A percentile compares a stretch with the other conserved stretches of the same genome.
phyloP scores from a whole-genome alignment of 2,329 filamentous ascomycete species.

The Chrysoporthe puriensis region DNA sequence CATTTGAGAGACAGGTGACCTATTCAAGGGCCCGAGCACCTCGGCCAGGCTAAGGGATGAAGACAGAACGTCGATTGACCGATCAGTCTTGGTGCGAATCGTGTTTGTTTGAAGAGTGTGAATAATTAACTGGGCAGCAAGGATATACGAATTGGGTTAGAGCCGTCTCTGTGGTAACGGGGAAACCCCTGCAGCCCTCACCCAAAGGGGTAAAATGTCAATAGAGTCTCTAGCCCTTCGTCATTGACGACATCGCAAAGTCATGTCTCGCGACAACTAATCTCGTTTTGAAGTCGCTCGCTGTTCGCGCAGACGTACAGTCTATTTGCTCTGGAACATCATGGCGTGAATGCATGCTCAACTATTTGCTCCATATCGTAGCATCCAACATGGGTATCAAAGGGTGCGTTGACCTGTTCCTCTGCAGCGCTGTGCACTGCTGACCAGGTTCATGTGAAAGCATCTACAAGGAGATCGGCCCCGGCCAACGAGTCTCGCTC shows the following conservation, averaged over 20 bases:
- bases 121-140: not conserved
- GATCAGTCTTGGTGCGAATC: no score
- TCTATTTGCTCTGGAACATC: not conserved
- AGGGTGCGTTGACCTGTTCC: slow-evolving; percentile 48
- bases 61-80: no score
- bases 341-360: slow-evolving; percentile 22
- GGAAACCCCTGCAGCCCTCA: slow-evolving; percentile 11
- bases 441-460: slow-evolving; percentile 47
- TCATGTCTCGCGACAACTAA: not conserved
- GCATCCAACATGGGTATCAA: slow-evolving; percentile 63
- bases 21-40: no score
- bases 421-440: not conserved
- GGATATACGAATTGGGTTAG: not conserved
- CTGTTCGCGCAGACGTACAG: not conserved
- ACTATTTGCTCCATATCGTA: slow-evolving; percentile 4
- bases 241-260: slow-evolving; percentile 8
- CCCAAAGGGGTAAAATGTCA: slow-evolving; percentile 38
- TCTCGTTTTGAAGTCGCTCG: not conserved
- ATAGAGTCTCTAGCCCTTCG: slow-evolving; percentile 31
- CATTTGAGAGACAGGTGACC: no score
- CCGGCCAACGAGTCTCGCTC: slow-evolving; percentile 77
- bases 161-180: slow-evolving; percentile 33
- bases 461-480: slow-evolving; percentile 87
- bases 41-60: no score
- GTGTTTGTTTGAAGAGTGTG: not conserved